These are phyloP conservation scores for Austroboletus festivus DNA, from an alignment of 768 basidiomycete species.

Conservation along the genomic window DNA sequence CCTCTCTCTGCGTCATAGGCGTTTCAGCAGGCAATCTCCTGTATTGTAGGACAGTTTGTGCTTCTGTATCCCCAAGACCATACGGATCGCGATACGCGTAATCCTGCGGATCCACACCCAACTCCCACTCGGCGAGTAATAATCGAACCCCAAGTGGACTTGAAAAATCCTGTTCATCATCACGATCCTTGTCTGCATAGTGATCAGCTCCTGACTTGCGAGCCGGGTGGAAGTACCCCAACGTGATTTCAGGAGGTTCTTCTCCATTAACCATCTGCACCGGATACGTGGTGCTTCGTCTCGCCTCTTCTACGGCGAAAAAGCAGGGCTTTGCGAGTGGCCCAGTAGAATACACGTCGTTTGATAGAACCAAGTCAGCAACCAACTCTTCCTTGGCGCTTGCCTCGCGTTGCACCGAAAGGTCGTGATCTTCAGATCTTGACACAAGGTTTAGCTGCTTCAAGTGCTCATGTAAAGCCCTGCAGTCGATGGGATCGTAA, in stretches of 20 bases:
- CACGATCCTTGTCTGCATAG: conserved; percentile 23
- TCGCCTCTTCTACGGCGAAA: neutral
- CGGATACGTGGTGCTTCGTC: conserved; percentile 20
- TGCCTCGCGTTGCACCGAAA: conserved; percentile 45
- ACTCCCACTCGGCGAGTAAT: conserved; percentile 66
- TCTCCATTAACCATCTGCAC: conserved; percentile 47
- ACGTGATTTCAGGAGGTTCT: conserved; percentile 55
- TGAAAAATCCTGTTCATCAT: conserved; percentile 20
- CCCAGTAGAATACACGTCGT: conserved; percentile 51
- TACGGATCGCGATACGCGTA: conserved; percentile 60
- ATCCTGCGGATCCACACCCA: conserved; percentile 47
- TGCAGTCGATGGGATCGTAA: conserved; percentile 35
- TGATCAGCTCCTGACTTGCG: conserved; percentile 29
- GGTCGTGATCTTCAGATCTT: conserved; percentile 35
- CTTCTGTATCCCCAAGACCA: conserved; percentile 28
- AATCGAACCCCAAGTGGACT: conserved; percentile 55
- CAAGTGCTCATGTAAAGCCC: conserved; percentile 38
- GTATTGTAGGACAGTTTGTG: conserved; percentile 10
- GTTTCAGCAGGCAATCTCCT: conserved; percentile 6
- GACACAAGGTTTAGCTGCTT: conserved; percentile 42
- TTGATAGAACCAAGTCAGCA: conserved; percentile 60
- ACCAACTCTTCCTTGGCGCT: conserved; percentile 60
- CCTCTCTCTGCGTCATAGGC: conserved; percentile 20
- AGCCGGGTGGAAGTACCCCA: conserved; percentile 60
- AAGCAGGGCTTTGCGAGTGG: conserved; percentile 32